These are phyloP conservation scores for Hypoxylon rickii DNA, from an alignment of 495 filamentous ascomycete genomes.

Conservation along the genomic window DNA sequence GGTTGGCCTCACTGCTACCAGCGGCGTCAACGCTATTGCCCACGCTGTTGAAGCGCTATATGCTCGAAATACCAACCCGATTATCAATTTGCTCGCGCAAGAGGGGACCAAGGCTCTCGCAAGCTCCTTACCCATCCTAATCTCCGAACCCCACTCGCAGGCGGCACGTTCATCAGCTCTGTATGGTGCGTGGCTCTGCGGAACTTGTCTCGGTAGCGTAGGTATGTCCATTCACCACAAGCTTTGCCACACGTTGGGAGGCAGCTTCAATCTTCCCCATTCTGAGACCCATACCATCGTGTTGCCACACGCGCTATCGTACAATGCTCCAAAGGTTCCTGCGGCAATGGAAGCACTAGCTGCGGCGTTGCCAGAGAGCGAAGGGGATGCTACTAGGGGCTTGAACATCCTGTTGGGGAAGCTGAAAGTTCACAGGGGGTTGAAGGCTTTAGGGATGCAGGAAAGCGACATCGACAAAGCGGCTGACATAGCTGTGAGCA, in stretches of 20 bases:
- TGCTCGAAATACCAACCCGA: constrained; percentile 63
- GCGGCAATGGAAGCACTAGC: constrained; percentile 62
- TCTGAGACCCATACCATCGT: constrained; percentile 73
- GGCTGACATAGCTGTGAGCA: constrained; percentile 65
- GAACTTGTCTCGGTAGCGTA: constrained; percentile 64
- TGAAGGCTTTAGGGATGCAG: constrained; percentile 66
- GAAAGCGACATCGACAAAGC: constrained; percentile 70
- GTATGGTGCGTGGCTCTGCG: constrained; percentile 72
- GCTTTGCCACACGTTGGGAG: constrained; percentile 70
- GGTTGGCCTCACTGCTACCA: constrained; percentile 61
- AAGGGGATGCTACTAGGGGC: constrained; percentile 60
- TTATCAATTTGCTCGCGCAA: constrained; percentile 61
- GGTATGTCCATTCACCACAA: constrained; percentile 76
- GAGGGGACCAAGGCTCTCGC: constrained; percentile 62
- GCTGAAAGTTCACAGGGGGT: constrained; percentile 60
- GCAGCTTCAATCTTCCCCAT: constrained; percentile 71
- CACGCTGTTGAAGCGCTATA: constrained; percentile 73
- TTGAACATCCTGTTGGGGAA: constrained; percentile 63
- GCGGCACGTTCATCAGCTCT: constrained; percentile 61
- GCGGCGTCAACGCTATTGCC: constrained; percentile 72
- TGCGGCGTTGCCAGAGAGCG: constrained; percentile 60
- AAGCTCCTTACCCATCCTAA: constrained; percentile 59
- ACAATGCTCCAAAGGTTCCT: constrained; percentile 67
- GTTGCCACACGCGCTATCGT: constrained; percentile 68
- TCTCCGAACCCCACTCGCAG: constrained; percentile 52